Percentiles rank a stretch among this genome's conserved stretches.
Evolutionary conservation across 2,329 filamentous ascomycete genomes (phyloP).

Genomic region (Tolypocladium inflatum): DNA sequence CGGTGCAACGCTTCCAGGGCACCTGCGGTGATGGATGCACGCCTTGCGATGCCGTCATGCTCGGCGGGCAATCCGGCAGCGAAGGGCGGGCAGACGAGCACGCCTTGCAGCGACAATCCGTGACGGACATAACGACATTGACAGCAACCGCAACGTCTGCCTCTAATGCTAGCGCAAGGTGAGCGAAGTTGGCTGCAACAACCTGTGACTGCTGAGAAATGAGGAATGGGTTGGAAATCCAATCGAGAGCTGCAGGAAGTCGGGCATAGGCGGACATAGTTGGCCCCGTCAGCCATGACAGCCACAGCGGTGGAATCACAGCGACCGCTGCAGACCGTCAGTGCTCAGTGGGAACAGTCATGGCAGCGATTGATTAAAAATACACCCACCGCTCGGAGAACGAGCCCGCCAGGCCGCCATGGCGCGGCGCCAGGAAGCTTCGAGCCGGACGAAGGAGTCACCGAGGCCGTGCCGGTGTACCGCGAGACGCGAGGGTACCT

Average conservation of each 20-base stretch:
- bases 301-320: neutral
- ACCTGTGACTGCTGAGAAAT: conserved; percentile 4
- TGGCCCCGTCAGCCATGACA: neutral
- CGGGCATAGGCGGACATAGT: conserved; percentile 4
- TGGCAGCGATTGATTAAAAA: conserved; percentile 1
- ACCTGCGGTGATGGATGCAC: neutral
- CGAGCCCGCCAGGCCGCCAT: neutral
- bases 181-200: neutral
- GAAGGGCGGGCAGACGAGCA: neutral
- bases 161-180: neutral
- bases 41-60: neutral
- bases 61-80: neutral
- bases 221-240: conserved; percentile 2
- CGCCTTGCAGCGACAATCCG: neutral
- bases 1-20: neutral
- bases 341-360: neutral
- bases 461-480: conserved; percentile 1
- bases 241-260: neutral
- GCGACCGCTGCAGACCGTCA: neutral
- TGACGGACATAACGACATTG: neutral
- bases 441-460: neutral
- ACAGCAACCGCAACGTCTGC: neutral
- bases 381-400: neutral
- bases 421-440: neutral
- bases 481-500: conserved; percentile 4